Base-by-base conservation (phyloP, 805 yeast species). In the Wickerhamomyces sydowiorum region DNA sequence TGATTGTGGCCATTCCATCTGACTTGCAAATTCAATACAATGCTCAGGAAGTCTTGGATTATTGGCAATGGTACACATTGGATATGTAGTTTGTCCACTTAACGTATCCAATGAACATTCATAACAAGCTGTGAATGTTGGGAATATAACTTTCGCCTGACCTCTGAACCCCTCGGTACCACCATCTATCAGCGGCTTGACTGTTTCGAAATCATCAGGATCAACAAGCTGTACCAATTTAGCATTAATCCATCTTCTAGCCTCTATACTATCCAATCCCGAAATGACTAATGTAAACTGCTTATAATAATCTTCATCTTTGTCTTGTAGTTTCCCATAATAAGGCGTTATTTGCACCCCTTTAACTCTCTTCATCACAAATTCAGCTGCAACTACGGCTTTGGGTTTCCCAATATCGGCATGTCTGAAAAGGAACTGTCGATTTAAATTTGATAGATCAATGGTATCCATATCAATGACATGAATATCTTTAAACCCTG, bases 81-180 rank as follows among this genome's bases (percentile, higher is more conserved):
- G 97, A 52, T 80, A 86, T 0, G 88, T 81, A 1, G 73, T 72
- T 21, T 66, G 60, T 4, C 72, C 67, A 10, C 86, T 77, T 33
- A 89, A 67, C 60, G 95, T 73, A 44, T 82, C 85, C 40, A 86
- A 66, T 5, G 96, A 85, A 56, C 99, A 91, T 59, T 91, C 98
- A 66, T 87, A 91, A 63, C 99, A 91, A 0, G 96, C 84, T 0
- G 91, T 78, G 24, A 88, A 62, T 0, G 87, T 79, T 1, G 99
- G 98, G 15, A 89, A 63, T 30, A 91, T 88, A 13, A 88, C 83
- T 53, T 96, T 80, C 13, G 89, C 76, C 54, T 91, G 96, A 3
- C 99, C 99, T 49, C 85, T 75, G 56, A 91, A 83, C 0, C 97
- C 97, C 57, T 91, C 98, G 0, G 96, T 85, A 3, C 97, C 99